Evolutionary conservation across 2,329 filamentous ascomycete genomes (phyloP).

Genomic region (Orbilia ellipsospora): DNA sequence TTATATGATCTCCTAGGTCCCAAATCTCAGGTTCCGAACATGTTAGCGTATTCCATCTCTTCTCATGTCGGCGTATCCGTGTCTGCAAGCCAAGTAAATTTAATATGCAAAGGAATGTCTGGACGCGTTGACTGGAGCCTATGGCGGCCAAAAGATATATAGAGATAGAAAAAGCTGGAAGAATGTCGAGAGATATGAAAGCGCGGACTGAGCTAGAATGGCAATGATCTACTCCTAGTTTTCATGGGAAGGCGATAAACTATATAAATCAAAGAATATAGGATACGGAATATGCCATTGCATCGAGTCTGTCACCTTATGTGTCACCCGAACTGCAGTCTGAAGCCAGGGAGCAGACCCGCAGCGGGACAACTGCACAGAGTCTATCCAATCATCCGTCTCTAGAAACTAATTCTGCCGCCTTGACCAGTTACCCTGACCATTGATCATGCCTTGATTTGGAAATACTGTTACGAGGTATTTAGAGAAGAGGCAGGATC

Average conservation of each 20-base stretch:
- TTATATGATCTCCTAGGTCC: too few species aligned
- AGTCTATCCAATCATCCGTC: not conserved
- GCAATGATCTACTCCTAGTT: conserved; percentile 1
- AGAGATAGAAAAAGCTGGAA: not conserved
- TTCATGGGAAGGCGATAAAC: not conserved
- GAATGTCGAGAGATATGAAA: not conserved
- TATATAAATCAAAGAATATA: conserved; percentile 7
- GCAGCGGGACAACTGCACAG: not conserved
- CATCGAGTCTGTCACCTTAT: not conserved
- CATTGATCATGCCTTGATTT: too few species aligned
- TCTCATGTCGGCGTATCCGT: not conserved
- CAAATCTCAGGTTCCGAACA: not conserved
- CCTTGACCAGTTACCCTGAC: too few species aligned
- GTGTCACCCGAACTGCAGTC: not conserved
- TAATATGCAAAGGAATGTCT: not conserved
- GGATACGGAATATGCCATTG: not conserved
- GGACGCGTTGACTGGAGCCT: not conserved
- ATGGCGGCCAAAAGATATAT: not conserved
- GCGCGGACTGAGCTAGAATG: not conserved
- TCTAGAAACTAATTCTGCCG: too few species aligned
- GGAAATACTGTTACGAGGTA: too few species aligned
- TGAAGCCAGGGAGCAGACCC: not conserved
- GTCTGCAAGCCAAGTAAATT: conserved; percentile 11
- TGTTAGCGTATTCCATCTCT: not conserved
- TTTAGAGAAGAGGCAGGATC: too few species aligned